Evolutionary conservation across 2,329 filamentous ascomycete species (phyloP), one percentile per base, ranked within the genome.

Genomic region (Pyrenochaeta sp.): DNA sequence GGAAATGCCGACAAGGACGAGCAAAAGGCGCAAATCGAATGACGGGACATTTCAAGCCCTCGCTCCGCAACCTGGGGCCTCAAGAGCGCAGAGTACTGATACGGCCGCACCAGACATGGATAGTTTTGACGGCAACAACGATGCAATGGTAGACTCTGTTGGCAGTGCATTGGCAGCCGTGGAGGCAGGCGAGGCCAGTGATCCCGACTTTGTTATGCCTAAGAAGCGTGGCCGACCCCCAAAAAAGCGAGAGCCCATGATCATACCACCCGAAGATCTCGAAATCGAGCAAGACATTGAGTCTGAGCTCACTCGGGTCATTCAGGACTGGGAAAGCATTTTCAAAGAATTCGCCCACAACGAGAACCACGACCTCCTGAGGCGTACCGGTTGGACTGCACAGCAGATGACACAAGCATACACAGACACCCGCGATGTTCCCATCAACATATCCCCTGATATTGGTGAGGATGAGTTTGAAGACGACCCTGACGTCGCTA

Each of bases 401-500:
- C 58, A 70, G 43, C 55, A 65, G 21, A 62, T 76, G 17, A 67
- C 69, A 11, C 54, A 63, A 30, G 54, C 63, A 11, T 56, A 70
- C 21, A 65, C 58, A 36, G 68, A 71, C 9, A 59, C 63, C 12
- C 59, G 62, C 45, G 64, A 68, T 21, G 42, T 49, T 11, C 49
- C 58, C 6, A 59, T 72, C 18, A 65, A 57, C 27, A 58, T 45
- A 3, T 61, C 63, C 2, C 82, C 84, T 6, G 86, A 90, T 47
- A 88, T 96, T 17, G 86, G 84, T 45, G 90, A 90, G 51, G 85
- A 90, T 51, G 93, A 97, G 69, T 97, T 98, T 68, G 90, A 88
- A 32, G 87, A 96, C 64, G 95, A 99, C 58, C 89, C 88, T 0
- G 95, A 99, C 74, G 92, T 99, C 4, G 79, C 84, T 54, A 90